Conservation (phyloP, 495 filamentous ascomycete genomes). For the Xylaria venustula region DNA sequence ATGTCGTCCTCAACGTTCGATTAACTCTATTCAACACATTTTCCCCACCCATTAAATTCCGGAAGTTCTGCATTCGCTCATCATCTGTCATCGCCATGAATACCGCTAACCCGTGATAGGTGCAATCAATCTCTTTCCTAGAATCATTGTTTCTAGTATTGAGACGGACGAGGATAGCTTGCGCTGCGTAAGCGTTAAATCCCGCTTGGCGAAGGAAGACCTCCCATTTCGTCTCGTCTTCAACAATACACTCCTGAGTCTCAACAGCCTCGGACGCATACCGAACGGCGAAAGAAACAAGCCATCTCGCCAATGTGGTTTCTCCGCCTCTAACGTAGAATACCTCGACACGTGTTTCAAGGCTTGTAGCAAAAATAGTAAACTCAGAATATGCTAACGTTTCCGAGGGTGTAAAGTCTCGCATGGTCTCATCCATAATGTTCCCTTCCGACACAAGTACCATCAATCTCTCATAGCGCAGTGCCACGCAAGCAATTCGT, state of each 20-base stretch:
- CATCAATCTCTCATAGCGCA: constrained; percentile 67
- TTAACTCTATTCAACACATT: constrained; percentile 53
- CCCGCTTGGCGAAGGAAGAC: constrained; percentile 69
- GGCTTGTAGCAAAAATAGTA: constrained; percentile 44
- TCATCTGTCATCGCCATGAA: constrained; percentile 57
- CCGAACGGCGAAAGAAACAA: constrained; percentile 47
- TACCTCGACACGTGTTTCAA: constrained; percentile 44
- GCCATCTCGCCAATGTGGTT: constrained; percentile 57
- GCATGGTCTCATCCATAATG: constrained; percentile 33
- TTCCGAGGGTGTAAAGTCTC: constrained; percentile 45
- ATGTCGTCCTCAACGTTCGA: constrained; percentile 33
- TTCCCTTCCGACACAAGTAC: constrained; percentile 63
- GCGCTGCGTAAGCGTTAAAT: constrained; percentile 79
- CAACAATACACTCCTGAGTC: constrained; percentile 27
- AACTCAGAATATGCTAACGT: constrained; percentile 54
- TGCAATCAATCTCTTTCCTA: constrained; percentile 10
- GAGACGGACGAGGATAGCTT: constrained; percentile 58
- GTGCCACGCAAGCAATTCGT: constrained; percentile 53
- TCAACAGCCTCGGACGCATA: constrained; percentile 33
- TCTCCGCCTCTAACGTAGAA: constrained; percentile 59
- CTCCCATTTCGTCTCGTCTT: constrained; percentile 68
- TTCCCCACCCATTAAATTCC: constrained; percentile 49
- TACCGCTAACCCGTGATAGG: constrained; percentile 46
- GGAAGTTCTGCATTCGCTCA: constrained; percentile 47
- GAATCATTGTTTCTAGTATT: constrained; percentile 35